A percentile compares a stretch with the other conserved stretches of the same genome.
Conservation (phyloP, 768 basidiomycete genomes). For the Boletus eberwhitei region DNA sequence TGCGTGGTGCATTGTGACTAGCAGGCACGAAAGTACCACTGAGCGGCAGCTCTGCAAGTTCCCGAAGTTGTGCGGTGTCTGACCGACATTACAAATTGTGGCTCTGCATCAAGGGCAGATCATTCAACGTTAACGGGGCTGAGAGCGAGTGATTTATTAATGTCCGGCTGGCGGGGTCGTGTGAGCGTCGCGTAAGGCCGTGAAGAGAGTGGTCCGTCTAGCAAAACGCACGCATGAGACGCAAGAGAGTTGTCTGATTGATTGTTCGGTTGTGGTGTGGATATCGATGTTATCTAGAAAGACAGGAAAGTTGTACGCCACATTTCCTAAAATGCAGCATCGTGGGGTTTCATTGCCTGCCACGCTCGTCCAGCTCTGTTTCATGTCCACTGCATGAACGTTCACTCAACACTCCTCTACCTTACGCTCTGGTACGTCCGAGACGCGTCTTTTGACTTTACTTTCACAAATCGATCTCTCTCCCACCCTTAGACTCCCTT, state of each 20-base stretch:
- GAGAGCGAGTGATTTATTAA: not conserved
- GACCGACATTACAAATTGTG: not conserved
- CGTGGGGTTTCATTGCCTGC: slow-evolving; percentile 2
- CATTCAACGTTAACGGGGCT: not conserved
- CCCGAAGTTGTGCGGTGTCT: not conserved
- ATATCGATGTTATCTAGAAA: not conserved
- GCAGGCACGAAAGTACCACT: not conserved
- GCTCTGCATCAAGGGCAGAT: not conserved
- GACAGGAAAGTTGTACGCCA: slow-evolving; percentile 8
- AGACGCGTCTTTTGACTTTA: slow-evolving; percentile 1
- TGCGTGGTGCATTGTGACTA: not conserved
- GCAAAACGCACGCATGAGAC: not conserved
- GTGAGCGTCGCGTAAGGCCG: not conserved
- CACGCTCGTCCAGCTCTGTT: slow-evolving; percentile 2
- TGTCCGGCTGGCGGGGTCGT: not conserved
- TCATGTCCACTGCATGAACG: slow-evolving; percentile 22
- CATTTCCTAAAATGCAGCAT: slow-evolving; percentile 21
- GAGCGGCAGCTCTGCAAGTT: too few relatives aligned
- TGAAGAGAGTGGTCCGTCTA: too few relatives aligned
- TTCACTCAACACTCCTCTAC: not conserved
- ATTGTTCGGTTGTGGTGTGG: not conserved
- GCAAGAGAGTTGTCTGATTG: not conserved
- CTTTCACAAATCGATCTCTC: not conserved
- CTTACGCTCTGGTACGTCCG: slow-evolving; percentile 9
- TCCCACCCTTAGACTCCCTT: not conserved